Conservation (phyloP, 768 basidiomycete genomes). For the Crucibulum laeve region DNA sequence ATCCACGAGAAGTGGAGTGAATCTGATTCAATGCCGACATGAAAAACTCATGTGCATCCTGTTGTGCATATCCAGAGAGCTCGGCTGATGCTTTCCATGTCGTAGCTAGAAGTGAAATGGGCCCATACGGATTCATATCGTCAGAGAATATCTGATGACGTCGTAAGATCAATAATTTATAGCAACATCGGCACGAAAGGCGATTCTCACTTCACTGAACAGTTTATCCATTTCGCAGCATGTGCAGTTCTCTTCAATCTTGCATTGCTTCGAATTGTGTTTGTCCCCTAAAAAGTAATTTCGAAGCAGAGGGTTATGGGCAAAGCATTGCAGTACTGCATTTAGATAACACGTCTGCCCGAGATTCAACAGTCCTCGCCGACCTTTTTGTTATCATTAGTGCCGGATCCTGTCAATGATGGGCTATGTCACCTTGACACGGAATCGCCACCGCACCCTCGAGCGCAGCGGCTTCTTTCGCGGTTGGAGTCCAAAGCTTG, state of each 20-base stretch:
- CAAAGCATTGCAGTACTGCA: constrained; percentile 83
- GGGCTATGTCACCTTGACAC: constrained; percentile 61
- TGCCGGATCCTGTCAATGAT: background rate
- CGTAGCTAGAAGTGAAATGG: constrained; percentile 75
- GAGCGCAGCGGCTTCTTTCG: constrained; percentile 38
- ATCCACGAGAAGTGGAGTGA: constrained; percentile 71
- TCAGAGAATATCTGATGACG: constrained; percentile 47
- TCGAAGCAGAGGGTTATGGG: constrained; percentile 85
- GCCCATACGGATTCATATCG: constrained; percentile 66
- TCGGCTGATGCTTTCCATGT: constrained; percentile 82
- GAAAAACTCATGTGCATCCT: constrained; percentile 90
- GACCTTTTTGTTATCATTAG: constrained; percentile 36
- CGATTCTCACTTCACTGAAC: constrained; percentile 56
- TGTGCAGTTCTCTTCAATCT: constrained; percentile 63
- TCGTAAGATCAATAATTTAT: constrained; percentile 1
- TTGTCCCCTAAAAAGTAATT: constrained; percentile 89
- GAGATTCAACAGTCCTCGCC: constrained; percentile 83
- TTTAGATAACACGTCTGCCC: constrained; percentile 95
- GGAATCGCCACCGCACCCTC: constrained; percentile 48
- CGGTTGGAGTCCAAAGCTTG: constrained; percentile 32
- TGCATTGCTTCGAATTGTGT: constrained; percentile 75
- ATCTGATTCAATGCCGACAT: constrained; percentile 84
- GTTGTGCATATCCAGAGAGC: constrained; percentile 88
- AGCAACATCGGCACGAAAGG: background rate
- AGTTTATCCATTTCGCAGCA: constrained; percentile 93